Conservation (phyloP, 1,284 basidiomycete species). For the Leccinum pallidistipes region DNA sequence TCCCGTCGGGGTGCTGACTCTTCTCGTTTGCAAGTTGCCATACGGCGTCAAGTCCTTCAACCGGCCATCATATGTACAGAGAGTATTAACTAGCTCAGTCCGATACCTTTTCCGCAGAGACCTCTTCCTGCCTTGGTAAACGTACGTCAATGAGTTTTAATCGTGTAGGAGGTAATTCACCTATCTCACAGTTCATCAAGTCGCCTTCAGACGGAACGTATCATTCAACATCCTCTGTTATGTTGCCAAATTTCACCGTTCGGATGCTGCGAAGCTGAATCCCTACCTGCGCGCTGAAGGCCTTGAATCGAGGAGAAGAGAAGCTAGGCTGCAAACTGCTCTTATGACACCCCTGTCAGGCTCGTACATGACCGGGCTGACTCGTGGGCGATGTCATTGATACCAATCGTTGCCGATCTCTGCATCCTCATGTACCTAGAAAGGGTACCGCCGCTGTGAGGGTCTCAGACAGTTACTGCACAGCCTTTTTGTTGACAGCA, state of each 20-base stretch:
- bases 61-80: constrained; percentile 56
- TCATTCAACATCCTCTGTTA: constrained; percentile 58
- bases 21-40: constrained; percentile 35
- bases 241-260: constrained; percentile 66
- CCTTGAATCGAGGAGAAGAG: constrained; percentile 49
- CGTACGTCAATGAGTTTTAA: constrained; percentile 34
- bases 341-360: constrained; percentile 48
- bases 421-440: no score
- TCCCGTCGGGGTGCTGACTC: constrained; percentile 3
- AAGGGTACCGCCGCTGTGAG: no score
- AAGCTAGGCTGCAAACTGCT: constrained; percentile 54
- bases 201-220: constrained; percentile 51
- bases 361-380: constrained; percentile 32
- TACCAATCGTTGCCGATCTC: neutral
- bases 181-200: constrained; percentile 47
- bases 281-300: constrained; percentile 50
- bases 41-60: constrained; percentile 58
- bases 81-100: constrained; percentile 59
- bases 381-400: neutral
- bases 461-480: no score
- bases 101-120: constrained; percentile 65
- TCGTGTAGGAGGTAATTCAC: neutral
- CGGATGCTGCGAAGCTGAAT: constrained; percentile 64
- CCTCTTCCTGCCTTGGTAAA: constrained; percentile 52
- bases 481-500: neutral